Evolutionary conservation across 2,329 filamentous ascomycete species (phyloP).

Genomic region (Escovopsis weberi): DNA sequence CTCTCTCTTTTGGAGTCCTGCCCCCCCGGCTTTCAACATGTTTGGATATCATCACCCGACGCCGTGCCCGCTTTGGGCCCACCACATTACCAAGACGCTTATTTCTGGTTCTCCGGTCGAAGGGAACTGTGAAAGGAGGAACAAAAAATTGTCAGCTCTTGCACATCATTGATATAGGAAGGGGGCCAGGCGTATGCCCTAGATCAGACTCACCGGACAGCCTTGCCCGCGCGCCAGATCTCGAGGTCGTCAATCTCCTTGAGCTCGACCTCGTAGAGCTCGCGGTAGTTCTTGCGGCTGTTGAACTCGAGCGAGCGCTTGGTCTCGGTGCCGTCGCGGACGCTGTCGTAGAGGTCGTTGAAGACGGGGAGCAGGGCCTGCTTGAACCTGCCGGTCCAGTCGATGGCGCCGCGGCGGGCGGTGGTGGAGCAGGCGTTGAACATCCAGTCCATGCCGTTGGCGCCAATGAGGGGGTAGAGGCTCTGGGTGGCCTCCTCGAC

Average conservation of each 20-base stretch:
- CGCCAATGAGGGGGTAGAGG: slow-evolving; percentile 93
- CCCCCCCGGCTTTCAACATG: neutral
- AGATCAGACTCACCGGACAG: slow-evolving; percentile 56
- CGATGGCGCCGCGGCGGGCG: slow-evolving; percentile 92
- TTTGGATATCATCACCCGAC: neutral
- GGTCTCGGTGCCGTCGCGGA: slow-evolving; percentile 85
- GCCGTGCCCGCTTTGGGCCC: neutral
- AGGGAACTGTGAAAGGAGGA: slow-evolving; percentile 45
- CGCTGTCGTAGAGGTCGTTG: slow-evolving; percentile 89
- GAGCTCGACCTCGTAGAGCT: slow-evolving; percentile 97
- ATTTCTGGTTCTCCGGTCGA: slow-evolving; percentile 72
- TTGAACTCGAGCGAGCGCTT: slow-evolving; percentile 96
- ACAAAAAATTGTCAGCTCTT: slow-evolving; percentile 11
- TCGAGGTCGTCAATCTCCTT: slow-evolving; percentile 95
- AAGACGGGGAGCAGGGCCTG: slow-evolving; percentile 97
- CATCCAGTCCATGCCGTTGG: slow-evolving; percentile 99
- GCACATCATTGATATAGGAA: too few species aligned
- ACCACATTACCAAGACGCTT: neutral
- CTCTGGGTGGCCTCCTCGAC: slow-evolving; percentile 98
- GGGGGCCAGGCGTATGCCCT: neutral
- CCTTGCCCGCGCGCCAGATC: slow-evolving; percentile 98
- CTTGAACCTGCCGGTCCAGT: slow-evolving; percentile 98
- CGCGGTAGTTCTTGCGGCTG: slow-evolving; percentile 84
- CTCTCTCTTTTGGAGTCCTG: too few species aligned
- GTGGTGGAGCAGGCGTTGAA: slow-evolving; percentile 99